These are phyloP conservation scores for Pseudogymnoascus sp. DNA, from an alignment of 2,329 filamentous ascomycete genomes.

Conservation along the genomic window DNA sequence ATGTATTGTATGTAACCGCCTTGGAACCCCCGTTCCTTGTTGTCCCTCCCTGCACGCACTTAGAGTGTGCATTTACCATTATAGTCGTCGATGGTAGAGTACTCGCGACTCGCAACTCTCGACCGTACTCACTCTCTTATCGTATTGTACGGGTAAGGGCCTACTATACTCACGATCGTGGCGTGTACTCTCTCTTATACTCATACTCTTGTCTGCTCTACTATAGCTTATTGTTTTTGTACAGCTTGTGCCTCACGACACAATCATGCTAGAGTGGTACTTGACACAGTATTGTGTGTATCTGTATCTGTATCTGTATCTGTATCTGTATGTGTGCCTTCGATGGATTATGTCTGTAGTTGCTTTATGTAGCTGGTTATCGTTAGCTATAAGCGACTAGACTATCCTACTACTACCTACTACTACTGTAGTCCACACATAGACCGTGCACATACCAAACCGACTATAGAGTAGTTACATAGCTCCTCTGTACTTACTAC, in stretches of 20 bases:
- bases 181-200: not conserved
- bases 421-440: not conserved
- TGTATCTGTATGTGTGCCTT: not conserved
- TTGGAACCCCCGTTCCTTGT: not conserved
- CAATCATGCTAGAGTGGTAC: not conserved
- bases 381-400: not conserved
- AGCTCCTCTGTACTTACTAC: not conserved
- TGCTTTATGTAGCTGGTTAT: not conserved
- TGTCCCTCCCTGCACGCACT: not conserved
- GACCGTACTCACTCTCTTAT: not conserved
- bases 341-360: not conserved
- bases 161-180: not conserved
- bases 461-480: not conserved
- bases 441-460: not conserved
- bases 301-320: not conserved
- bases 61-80: not conserved
- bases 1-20: not conserved
- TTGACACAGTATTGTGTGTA: not conserved
- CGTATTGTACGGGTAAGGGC: not conserved
- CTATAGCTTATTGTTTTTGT: not conserved
- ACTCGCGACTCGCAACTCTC: too few species aligned
- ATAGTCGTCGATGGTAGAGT: not conserved
- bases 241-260: not conserved
- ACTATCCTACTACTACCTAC: too few species aligned
- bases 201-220: too few species aligned